Evolutionary conservation across 441 rosid species (phyloP).

Genomic region (Flueggea neowawraea): DNA sequence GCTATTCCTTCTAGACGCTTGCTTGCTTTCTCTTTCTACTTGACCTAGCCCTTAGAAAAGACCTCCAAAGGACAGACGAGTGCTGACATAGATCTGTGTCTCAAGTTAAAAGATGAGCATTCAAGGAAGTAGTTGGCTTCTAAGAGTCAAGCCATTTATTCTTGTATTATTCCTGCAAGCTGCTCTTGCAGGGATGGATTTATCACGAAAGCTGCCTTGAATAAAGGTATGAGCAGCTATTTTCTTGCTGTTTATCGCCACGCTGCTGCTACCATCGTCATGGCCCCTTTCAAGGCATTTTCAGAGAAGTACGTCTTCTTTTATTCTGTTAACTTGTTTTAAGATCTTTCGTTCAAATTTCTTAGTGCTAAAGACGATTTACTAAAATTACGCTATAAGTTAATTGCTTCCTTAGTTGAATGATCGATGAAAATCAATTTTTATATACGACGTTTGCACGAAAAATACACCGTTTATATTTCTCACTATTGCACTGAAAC

Average conservation of each 20-base stretch:
- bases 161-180: neutral
- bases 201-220: constrained; percentile 59
- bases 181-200: neutral
- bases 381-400: too few species aligned
- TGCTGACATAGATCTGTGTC: too few species aligned
- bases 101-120: neutral
- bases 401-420: too few species aligned
- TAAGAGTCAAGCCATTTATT: constrained; percentile 1
- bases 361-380: too few species aligned
- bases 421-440: too few species aligned
- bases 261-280: constrained; percentile 71
- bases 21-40: too few species aligned
- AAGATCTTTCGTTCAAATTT: neutral
- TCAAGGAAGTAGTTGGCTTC: neutral
- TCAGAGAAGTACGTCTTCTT: neutral
- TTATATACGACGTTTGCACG: too few species aligned
- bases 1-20: too few species aligned
- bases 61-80: too few species aligned
- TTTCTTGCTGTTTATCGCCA: constrained; percentile 85
- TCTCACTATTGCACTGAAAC: too few species aligned
- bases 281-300: constrained; percentile 61
- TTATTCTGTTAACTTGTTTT: neutral
- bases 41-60: too few species aligned
- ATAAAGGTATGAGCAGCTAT: constrained; percentile 84
- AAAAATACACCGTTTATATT: too few species aligned